Conservation (phyloP, 2,329 filamentous ascomycete species). For the Coleophoma crateriformis region DNA sequence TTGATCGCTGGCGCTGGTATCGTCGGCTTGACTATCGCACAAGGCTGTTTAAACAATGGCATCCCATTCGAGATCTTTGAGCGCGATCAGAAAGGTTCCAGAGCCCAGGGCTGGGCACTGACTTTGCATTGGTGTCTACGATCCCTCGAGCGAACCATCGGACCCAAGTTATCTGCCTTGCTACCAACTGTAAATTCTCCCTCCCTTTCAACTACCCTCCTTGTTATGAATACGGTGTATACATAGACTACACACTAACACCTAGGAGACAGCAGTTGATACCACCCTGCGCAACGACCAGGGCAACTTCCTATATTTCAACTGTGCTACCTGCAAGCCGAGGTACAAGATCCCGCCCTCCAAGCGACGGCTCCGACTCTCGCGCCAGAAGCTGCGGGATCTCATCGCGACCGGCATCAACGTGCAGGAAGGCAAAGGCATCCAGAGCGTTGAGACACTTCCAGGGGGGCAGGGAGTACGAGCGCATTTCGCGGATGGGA, state of each 20-base stretch:
- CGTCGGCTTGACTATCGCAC: constrained; percentile 23
- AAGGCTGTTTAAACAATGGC: constrained; percentile 25
- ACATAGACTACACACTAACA: not conserved
- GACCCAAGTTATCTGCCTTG: constrained; percentile 9
- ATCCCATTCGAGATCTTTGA: constrained; percentile 34
- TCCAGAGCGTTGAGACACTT: constrained; percentile 26
- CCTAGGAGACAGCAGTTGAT: constrained; percentile 22
- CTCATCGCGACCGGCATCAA: constrained; percentile 8
- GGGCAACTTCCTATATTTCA: constrained; percentile 35
- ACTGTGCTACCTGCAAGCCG: constrained; percentile 30
- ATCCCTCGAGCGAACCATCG: constrained; percentile 22
- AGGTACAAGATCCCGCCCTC: constrained; percentile 34
- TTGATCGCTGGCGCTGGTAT: constrained; percentile 24
- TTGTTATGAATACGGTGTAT: no score
- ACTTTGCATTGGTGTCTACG: constrained; percentile 53
- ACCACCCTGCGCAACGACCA: constrained; percentile 29
- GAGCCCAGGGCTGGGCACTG: constrained; percentile 50
- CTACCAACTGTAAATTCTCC: constrained; percentile 12
- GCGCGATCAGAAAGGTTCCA: constrained; percentile 28
- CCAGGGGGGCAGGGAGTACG: not conserved
- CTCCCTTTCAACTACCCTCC: no score
- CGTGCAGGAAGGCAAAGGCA: constrained; percentile 45
- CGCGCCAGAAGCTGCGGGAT: constrained; percentile 23
- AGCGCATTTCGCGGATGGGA: constrained; percentile 27
- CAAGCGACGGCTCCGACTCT: constrained; percentile 28